Percentiles rank a stretch among this genome's conserved stretches.
phyloP scores from a whole-genome alignment of 768 basidiomycete species.

The Lentinula guzmanii region DNA sequence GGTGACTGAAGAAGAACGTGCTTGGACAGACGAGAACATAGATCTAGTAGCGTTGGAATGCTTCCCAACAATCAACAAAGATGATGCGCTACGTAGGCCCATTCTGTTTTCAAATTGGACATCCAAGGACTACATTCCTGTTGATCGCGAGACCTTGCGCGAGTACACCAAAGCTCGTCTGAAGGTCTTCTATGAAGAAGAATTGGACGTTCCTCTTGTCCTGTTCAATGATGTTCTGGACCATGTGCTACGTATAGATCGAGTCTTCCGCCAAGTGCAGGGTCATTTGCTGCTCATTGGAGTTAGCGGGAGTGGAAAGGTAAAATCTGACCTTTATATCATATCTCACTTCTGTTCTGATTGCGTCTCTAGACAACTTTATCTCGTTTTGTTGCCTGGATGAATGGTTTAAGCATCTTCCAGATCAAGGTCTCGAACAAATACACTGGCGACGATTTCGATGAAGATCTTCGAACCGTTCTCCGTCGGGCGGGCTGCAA shows the following conservation, averaged over 20 bases:
- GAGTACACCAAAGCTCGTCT: constrained; percentile 97
- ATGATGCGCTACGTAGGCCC: constrained; percentile 82
- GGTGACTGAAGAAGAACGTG: constrained; percentile 86
- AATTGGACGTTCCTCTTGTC: constrained; percentile 94
- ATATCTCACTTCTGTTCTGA: constrained; percentile 12
- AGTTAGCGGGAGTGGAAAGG: constrained; percentile 98
- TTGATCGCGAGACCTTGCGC: constrained; percentile 86
- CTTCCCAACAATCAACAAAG: constrained; percentile 88
- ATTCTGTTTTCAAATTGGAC: constrained; percentile 99
- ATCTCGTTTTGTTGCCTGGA: constrained; percentile 99
- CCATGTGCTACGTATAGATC: constrained; percentile 95
- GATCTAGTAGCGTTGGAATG: constrained; percentile 78
- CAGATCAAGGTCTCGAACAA: constrained; percentile 99
- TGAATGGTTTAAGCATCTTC: constrained; percentile 98
- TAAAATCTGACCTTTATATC: constrained; percentile 25
- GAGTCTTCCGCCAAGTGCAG: constrained; percentile 97
- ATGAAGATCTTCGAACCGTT: constrained; percentile 93
- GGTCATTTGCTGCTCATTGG: constrained; percentile 96
- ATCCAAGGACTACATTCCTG: constrained; percentile 92
- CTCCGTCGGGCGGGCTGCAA: constrained; percentile 96
- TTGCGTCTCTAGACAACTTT: constrained; percentile 70
- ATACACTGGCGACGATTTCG: constrained; percentile 97
- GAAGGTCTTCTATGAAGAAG: constrained; percentile 98
- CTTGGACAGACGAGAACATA: constrained; percentile 93
- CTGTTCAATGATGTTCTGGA: constrained; percentile 98